phyloP scores from a whole-genome alignment of 176 grass and related monocot genomes.

The Eragrostis curvula region DNA sequence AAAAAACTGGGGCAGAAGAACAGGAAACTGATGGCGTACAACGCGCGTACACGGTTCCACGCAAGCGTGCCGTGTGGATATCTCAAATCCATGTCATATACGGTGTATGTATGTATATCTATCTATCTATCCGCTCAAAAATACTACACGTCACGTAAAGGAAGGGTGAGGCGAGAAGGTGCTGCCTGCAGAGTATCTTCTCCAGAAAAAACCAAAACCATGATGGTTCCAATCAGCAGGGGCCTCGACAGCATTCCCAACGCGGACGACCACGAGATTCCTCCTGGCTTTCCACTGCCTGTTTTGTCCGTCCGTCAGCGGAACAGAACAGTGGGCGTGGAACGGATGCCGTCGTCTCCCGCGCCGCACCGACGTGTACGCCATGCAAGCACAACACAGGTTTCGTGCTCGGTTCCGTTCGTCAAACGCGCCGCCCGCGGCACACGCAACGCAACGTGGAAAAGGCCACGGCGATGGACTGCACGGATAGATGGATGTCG shows the following conservation, averaged over 20 bases:
- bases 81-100: not conserved
- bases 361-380: not conserved
- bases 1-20: too few relatives aligned
- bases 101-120: too few relatives aligned
- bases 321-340: not conserved
- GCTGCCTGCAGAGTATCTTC: too few relatives aligned
- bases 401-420: not conserved
- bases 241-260: not conserved
- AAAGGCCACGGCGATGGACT: not conserved
- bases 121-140: too few relatives aligned
- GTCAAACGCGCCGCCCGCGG: slow-evolving; percentile 8
- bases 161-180: too few relatives aligned
- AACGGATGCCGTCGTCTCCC: too few relatives aligned
- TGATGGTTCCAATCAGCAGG: too few relatives aligned
- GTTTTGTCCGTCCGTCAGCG: not conserved
- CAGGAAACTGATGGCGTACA: too few relatives aligned
- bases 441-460: slow-evolving; percentile 18
- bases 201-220: too few relatives aligned
- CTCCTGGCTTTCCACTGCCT: not conserved
- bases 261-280: not conserved
- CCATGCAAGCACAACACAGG: not conserved
- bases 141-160: too few relatives aligned
- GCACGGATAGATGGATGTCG: not conserved
- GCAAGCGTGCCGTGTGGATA: not conserved
- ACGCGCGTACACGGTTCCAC: too few relatives aligned